phyloP scores from a whole-genome alignment of 805 yeast genomes.

The Wickerhamomyces bovis region DNA sequence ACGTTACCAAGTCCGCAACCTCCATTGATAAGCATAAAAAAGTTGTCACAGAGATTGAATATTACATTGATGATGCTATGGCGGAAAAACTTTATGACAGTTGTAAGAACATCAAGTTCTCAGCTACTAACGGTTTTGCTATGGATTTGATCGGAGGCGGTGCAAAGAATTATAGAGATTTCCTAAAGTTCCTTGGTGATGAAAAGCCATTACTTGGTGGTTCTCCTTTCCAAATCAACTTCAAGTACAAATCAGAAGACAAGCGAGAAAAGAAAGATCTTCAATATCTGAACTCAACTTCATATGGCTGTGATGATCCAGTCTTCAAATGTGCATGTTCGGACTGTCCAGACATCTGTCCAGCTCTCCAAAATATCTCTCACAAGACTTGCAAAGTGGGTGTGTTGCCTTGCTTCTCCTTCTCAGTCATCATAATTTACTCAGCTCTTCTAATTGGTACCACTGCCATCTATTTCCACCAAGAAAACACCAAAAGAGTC shows the following conservation, averaged over 20 bases:
- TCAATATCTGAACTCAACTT: conserved; percentile 17
- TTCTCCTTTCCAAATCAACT: conserved; percentile 90
- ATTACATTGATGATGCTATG: conserved; percentile 49
- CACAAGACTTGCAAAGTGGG: conserved; percentile 49
- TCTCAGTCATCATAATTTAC: conserved; percentile 51
- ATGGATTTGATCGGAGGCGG: conserved; percentile 99
- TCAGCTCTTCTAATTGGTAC: conserved; percentile 23
- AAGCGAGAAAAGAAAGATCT: conserved; percentile 19
- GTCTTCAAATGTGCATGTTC: conserved; percentile 79
- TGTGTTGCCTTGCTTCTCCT: conserved; percentile 66
- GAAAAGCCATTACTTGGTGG: conserved; percentile 93
- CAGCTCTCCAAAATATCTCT: conserved; percentile 47
- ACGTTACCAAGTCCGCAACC: conserved; percentile 51
- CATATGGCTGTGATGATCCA: conserved; percentile 50
- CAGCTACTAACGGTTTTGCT: conserved; percentile 92
- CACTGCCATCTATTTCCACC: conserved; percentile 20
- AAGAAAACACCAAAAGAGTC: conserved; percentile 18
- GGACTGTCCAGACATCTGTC: conserved; percentile 82
- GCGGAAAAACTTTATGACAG: conserved; percentile 71
- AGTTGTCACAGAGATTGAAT: conserved; percentile 67
- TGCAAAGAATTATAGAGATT: conserved; percentile 64
- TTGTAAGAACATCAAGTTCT: conserved; percentile 83
- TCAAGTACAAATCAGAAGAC: conserved; percentile 44
- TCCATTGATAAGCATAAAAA: conserved; percentile 40
- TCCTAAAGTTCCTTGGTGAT: conserved; percentile 87